Conservation (phyloP, 768 basidiomycete genomes). For the Mycena crocata region DNA sequence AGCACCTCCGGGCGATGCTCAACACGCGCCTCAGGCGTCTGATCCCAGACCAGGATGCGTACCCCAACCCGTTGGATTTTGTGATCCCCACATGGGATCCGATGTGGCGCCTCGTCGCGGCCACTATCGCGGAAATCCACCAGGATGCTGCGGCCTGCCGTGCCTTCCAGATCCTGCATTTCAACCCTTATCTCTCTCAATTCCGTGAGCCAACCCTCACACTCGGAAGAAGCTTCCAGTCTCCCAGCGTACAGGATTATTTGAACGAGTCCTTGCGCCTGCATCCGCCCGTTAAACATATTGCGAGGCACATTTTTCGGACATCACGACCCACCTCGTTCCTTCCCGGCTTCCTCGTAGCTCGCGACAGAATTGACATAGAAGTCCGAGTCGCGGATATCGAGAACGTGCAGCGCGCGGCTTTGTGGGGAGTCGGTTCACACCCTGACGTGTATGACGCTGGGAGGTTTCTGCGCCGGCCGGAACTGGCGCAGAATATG, state of each 20-base stretch:
- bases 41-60: slow-evolving; percentile 47
- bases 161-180: slow-evolving; percentile 52
- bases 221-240: slow-evolving; percentile 4
- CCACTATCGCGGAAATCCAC: slow-evolving; percentile 51
- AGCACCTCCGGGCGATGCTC: slow-evolving; percentile 46
- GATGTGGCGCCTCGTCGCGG: slow-evolving; percentile 70
- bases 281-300: slow-evolving; percentile 63
- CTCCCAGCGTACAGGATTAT: slow-evolving; percentile 51
- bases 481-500: slow-evolving; percentile 31
- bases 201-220: slow-evolving; percentile 41
- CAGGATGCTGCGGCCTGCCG: slow-evolving; percentile 36
- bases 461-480: slow-evolving; percentile 43
- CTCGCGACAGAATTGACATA: slow-evolving; percentile 22
- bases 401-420: slow-evolving; percentile 46
- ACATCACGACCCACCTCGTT: slow-evolving; percentile 2
- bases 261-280: slow-evolving; percentile 61
- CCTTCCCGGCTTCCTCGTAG: slow-evolving; percentile 23
- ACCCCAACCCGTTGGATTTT: slow-evolving; percentile 58
- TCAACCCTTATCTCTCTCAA: slow-evolving; percentile 39
- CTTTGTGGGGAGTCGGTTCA: slow-evolving; percentile 48
- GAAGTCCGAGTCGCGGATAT: slow-evolving; percentile 53
- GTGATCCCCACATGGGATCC: slow-evolving; percentile 73
- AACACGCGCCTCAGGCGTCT: slow-evolving; percentile 53
- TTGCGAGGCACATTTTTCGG: slow-evolving; percentile 45
- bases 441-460: slow-evolving; percentile 56